Evolutionary conservation across 129 eudicot species (phyloP).

Genomic region (Silybum marianum): DNA sequence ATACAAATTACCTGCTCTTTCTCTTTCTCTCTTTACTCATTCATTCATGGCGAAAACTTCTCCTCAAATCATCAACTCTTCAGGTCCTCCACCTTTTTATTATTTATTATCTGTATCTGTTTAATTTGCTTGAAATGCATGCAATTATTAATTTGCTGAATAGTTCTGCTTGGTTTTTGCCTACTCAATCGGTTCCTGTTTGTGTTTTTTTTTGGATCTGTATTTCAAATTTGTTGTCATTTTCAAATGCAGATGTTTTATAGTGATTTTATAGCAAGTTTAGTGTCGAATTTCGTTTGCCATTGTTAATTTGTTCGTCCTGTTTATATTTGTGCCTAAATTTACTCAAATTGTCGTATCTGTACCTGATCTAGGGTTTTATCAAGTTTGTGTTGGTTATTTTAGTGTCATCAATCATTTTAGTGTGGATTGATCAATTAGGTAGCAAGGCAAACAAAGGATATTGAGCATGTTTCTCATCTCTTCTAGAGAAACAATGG

Average conservation of each 20-base stretch:
- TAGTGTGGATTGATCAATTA: too few species aligned
- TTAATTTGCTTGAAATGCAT: neutral
- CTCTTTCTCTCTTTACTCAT: neutral
- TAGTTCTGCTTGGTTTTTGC: neutral
- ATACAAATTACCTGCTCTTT: neutral
- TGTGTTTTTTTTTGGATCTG: neutral
- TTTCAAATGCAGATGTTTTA: constrained; percentile 14
- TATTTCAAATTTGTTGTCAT: constrained; percentile 1
- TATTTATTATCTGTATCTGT: neutral
- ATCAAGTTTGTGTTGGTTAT: neutral
- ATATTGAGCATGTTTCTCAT: too few species aligned
- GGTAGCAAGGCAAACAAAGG: too few species aligned
- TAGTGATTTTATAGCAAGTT: neutral
- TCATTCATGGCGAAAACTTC: constrained; percentile 21
- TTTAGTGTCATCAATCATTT: too few species aligned
- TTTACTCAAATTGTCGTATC: neutral
- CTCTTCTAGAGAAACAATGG: too few species aligned
- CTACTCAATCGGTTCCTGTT: neutral
- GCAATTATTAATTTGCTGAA: constrained; percentile 14
- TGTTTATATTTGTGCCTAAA: neutral
- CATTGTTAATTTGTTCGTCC: neutral
- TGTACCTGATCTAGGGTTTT: constrained; percentile 8
- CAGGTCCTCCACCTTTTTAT: constrained; percentile 11
- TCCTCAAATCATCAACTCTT: constrained; percentile 18
- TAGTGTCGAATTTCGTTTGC: neutral